These are phyloP conservation scores for Buddleja alternifolia DNA, from an alignment of 257 asterid species.

Conservation along the genomic window DNA sequence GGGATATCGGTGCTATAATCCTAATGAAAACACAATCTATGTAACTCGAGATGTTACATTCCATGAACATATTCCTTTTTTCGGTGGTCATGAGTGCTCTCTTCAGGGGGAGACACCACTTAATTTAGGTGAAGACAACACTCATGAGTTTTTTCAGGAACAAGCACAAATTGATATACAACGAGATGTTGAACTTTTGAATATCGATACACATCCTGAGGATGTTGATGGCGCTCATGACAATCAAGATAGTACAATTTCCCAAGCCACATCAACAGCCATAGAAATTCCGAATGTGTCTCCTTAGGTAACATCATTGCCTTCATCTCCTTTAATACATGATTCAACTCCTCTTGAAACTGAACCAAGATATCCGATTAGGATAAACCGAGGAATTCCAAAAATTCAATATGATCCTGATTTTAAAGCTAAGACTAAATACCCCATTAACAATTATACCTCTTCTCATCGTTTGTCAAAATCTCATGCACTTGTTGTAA, in stretches of 20 bases:
- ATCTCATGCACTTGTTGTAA: not conserved
- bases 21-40: not conserved
- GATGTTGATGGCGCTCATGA: too few species aligned
- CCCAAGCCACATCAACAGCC: too few species aligned
- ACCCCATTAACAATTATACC: not conserved
- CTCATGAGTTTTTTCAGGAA: too few species aligned
- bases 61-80: conserved; percentile 2
- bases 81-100: not conserved
- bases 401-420: conserved; percentile 22
- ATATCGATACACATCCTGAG: too few species aligned
- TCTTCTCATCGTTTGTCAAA: not conserved
- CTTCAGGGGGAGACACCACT: not conserved
- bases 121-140: too few species aligned
- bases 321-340: too few species aligned
- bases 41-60: conserved; percentile 15
- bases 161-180: too few species aligned
- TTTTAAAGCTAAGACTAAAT: not conserved
- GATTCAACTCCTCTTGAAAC: not conserved
- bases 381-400: not conserved
- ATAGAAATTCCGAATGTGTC: too few species aligned
- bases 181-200: too few species aligned
- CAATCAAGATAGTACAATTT: too few species aligned
- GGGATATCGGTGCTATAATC: conserved; percentile 15
- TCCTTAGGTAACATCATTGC: too few species aligned
- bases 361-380: not conserved